Base-by-base conservation (phyloP, 2,329 filamentous ascomycete genomes). In the Drechslerella dactyloides region DNA sequence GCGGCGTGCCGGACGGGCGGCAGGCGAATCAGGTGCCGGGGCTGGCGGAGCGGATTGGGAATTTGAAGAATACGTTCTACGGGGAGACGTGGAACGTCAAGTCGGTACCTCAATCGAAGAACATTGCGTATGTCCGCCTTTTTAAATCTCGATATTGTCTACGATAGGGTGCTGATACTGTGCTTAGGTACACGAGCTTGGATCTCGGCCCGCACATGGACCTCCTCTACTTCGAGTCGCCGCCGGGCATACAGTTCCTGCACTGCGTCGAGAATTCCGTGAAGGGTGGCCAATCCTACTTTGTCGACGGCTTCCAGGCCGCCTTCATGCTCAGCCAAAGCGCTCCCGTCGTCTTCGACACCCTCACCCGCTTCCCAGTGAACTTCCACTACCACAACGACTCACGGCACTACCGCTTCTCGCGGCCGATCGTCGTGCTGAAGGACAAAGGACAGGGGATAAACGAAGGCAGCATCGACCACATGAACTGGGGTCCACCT, bases 131-230 rank as follows among this genome's bases (percentile, higher is more conserved):
- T 17, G 72, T 74, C 44, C 52, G 15, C 30, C 17, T 2, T 24
- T 1, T 5, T 15, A 15, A n/a, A n/a, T 46, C 13, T 21, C 21
- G 83, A 51, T 50, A 19, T 21, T 10, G 10, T 33, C 23, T 5
- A 42, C 10, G 21, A 21, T 24, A 3, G 19, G 33, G 5, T 21
- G 24, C 55, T 59, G 40, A 61, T 33, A 57, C 11, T 35, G 19
- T 23, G 30, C 23, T 57, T 37, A 70, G 74, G 8, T 92, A 97
- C 81, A 97, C 93, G 0, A 88, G 85, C 77, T 84, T 88, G 54
- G 88, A 88, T 77, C 86, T 97, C 0, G 90, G 90, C 15, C 87
- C 97, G 53, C 94, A 99, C 81, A 94, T 96, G 86, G 94, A 97
- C 78, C 84, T 97, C 44, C 84, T 97, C 62, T 97, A 97, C 81